Evolutionary conservation across 306 rosid genomes (phyloP).

Genomic region (Cicer cuneatum): DNA sequence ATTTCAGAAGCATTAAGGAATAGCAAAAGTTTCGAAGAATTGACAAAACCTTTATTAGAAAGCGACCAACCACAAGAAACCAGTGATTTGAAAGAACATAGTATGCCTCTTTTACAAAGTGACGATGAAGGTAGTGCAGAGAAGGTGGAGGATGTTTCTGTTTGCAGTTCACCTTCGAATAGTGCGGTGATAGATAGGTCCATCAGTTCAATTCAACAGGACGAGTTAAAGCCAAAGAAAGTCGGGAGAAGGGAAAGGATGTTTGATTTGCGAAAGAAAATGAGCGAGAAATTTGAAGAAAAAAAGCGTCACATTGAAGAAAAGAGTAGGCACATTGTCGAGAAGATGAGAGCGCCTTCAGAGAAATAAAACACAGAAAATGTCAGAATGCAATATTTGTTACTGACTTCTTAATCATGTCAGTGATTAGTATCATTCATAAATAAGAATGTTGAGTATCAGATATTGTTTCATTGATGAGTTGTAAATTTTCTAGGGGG

Average conservation of each 20-base stretch:
- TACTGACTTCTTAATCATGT: slow-evolving; percentile 38
- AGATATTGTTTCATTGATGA: slow-evolving; percentile 41
- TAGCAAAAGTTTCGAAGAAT: slow-evolving; percentile 49
- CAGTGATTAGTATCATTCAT: slow-evolving; percentile 34
- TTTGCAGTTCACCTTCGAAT: slow-evolving; percentile 45
- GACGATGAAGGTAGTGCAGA: slow-evolving; percentile 41
- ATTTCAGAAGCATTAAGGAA: slow-evolving; percentile 44
- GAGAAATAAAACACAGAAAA: slow-evolving; percentile 42
- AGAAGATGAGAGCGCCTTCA: slow-evolving; percentile 81
- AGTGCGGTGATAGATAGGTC: slow-evolving; percentile 44
- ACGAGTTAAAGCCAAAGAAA: slow-evolving; percentile 62
- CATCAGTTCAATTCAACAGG: slow-evolving; percentile 48
- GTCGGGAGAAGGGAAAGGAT: slow-evolving; percentile 77
- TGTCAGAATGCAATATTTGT: slow-evolving; percentile 36
- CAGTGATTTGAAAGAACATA: slow-evolving; percentile 44
- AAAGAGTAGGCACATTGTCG: slow-evolving; percentile 75
- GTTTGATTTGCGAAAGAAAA: slow-evolving; percentile 73
- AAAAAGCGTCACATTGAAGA: slow-evolving; percentile 82
- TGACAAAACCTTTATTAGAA: slow-evolving; percentile 59
- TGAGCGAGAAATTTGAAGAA: slow-evolving; percentile 90
- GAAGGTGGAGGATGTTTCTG: slow-evolving; percentile 47
- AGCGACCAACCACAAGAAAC: slow-evolving; percentile 47
- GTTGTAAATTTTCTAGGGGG: slow-evolving; percentile 42
- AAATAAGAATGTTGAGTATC: slow-evolving; percentile 31
- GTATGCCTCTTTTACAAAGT: slow-evolving; percentile 41